Conservation (phyloP, 768 basidiomycete species). For the Clathrus columnatus region DNA sequence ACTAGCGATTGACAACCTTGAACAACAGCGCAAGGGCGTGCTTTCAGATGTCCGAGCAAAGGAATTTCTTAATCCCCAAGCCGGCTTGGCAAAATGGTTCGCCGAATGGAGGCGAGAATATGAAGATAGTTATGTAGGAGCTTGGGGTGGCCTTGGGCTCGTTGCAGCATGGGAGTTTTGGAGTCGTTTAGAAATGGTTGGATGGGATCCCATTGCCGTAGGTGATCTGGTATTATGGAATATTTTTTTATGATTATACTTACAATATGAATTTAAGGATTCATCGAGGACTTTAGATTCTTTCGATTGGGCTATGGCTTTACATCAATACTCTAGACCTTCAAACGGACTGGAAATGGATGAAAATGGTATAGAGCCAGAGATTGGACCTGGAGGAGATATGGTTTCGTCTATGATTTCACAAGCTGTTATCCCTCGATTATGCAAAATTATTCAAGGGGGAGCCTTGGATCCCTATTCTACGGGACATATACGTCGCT, state of each 20-base stretch:
- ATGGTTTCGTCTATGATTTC: slow-evolving; percentile 81
- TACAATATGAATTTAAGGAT: slow-evolving; percentile 28
- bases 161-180: slow-evolving; percentile 93
- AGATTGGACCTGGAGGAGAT: slow-evolving; percentile 77
- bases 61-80: slow-evolving; percentile 74
- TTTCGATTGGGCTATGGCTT: slow-evolving; percentile 74
- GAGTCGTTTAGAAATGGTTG: slow-evolving; percentile 77
- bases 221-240: slow-evolving; percentile 15
- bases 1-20: slow-evolving; percentile 48
- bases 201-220: slow-evolving; percentile 84
- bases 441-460: slow-evolving; percentile 65
- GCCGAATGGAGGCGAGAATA: slow-evolving; percentile 69
- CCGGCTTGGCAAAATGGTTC: slow-evolving; percentile 58
- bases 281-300: slow-evolving; percentile 49
- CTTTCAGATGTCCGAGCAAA: slow-evolving; percentile 75
- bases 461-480: slow-evolving; percentile 84
- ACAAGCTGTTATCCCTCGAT: slow-evolving; percentile 68
- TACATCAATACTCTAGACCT: slow-evolving; percentile 71
- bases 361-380: slow-evolving; percentile 37
- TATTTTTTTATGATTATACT: slow-evolving; percentile 1
- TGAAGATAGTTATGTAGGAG: slow-evolving; percentile 74
- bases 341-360: slow-evolving; percentile 18
- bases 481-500: slow-evolving; percentile 43
- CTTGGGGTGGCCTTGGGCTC: slow-evolving; percentile 83
- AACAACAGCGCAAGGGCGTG: slow-evolving; percentile 43